Base-by-base conservation (phyloP, 306 rosid genomes). In the Gillenia trifoliata region DNA sequence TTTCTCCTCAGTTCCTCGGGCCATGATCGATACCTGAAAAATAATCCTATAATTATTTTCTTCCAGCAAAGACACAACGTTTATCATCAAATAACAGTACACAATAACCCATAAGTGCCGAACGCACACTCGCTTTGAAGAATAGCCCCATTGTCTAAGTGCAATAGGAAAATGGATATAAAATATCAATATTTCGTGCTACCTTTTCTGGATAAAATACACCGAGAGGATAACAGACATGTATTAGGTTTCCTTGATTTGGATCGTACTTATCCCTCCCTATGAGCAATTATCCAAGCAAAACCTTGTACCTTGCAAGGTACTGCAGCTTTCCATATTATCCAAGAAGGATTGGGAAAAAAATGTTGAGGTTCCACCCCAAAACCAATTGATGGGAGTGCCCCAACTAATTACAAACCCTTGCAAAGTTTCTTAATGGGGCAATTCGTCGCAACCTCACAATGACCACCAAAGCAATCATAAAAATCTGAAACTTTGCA, bases 1-100 rank as follows among this genome's bases (percentile, higher is more conserved):
- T 86, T 76, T 89, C 85, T 92, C 99, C 72, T 89, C 98, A 59
- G 55, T 19, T 75, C 91, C 92, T 82, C 89, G 86, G 59, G 92
- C 89, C 73, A 66, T 71, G 29, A 92, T 77, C 52, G 99, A 90
- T 82, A 92, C 86, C 99, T 95, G 80, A 80, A 82, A 84, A 60
- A 30, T 68, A 3, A 65, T 57, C 79, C 77, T 22, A 77, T 9
- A 26, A 2, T 47, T 11, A 30, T 33, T 15, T 15, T 30, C 23
- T 15, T 25, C 29, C 31, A 57, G 63, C 30, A 57, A 57, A 57
- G 63, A 4, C 38, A 30, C 1, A 29, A 62, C 10, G 23, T 15
- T 29, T 5, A 59, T 59, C 66, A 62, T 30, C 12, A 62, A 62
- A 28, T 31, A 62, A 29, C 66, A 62, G 20, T 30, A 2, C 66